Evolutionary conservation across 768 basidiomycete species (phyloP), one percentile per base, ranked within the genome.

Genomic region (Plicaturopsis crispa): DNA sequence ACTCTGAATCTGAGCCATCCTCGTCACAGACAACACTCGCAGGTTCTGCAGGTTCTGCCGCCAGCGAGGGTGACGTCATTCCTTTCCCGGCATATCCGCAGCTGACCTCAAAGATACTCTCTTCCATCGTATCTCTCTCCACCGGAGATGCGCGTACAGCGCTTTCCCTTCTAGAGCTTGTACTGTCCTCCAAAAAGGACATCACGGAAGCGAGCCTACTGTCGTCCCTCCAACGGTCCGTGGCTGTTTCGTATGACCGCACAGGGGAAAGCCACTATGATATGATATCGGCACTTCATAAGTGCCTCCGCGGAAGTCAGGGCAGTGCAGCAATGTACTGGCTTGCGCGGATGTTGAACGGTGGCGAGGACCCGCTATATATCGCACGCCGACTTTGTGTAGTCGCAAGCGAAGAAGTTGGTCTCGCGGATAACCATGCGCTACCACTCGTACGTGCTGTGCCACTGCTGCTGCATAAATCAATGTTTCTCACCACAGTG

Each of bases 391-490:
- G 85, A 38, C 73, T 87, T 66, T 66, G 84, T 4, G 83, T 88
- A 5, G 78, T 84, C 47, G 87, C 89, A 2, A 85, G 84, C 45
- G 89, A 92, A 56, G 89, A 92, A 52, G 73, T 92, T 28, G 88
- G 89, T 1, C 61, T 88, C 5, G 87, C 86, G 19, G 84, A 91
- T 56, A 69, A 67, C 28, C 70, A 78, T n/a, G 85, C 84, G 1
- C 65, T 92, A 7, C 82, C 84, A 6, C 59, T 89, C 45, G 85
- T 80, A 41, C 41, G 74, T 57, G n/a, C n/a, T n/a, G n/a, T n/a
- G n/a, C n/a, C n/a, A n/a, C n/a, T n/a, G n/a, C n/a, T n/a, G n/a
- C n/a, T n/a, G n/a, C n/a, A n/a, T 7, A 17, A 18, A 19, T 36
- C 24, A 33, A 37, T 5, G 34, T 19, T 34, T 24, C 24, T 40